A percentile compares a stretch with the other conserved stretches of the same genome.
Evolutionary conservation across 1,284 basidiomycete genomes (phyloP).

Genomic region (Leccinum pseudoinsigne): DNA sequence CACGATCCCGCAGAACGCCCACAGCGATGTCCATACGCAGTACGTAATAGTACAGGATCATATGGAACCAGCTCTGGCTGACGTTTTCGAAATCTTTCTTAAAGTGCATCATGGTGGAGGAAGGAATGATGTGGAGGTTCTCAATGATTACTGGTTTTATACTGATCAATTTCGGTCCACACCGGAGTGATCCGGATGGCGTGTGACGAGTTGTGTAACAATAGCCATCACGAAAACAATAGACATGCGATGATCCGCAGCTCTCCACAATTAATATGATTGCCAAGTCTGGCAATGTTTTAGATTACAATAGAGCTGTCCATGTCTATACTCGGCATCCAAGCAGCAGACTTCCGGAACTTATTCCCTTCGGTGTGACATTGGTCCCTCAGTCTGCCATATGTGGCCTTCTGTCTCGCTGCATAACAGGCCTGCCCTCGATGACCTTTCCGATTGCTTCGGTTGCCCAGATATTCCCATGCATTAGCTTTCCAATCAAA

Average conservation of each 20-base stretch:
- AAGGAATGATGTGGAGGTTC: neutral
- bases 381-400: neutral
- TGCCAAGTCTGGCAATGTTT: neutral
- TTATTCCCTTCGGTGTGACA: neutral
- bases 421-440: neutral
- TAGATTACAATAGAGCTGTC: neutral
- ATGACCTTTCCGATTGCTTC: neutral
- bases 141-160: neutral
- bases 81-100: neutral
- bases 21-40: no score
- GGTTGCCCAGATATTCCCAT: neutral
- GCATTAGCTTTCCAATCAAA: neutral
- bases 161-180: neutral
- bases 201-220: neutral
- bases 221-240: neutral
- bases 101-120: neutral
- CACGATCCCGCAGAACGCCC: no score
- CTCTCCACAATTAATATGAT: neutral
- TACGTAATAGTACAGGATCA: no score
- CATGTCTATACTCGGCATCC: neutral
- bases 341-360: neutral
- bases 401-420: neutral
- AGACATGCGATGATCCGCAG: neutral
- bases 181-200: no score
- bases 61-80: neutral